Base-by-base conservation (phyloP, 257 asterid species). In the Nicotiana sylvestris region DNA sequence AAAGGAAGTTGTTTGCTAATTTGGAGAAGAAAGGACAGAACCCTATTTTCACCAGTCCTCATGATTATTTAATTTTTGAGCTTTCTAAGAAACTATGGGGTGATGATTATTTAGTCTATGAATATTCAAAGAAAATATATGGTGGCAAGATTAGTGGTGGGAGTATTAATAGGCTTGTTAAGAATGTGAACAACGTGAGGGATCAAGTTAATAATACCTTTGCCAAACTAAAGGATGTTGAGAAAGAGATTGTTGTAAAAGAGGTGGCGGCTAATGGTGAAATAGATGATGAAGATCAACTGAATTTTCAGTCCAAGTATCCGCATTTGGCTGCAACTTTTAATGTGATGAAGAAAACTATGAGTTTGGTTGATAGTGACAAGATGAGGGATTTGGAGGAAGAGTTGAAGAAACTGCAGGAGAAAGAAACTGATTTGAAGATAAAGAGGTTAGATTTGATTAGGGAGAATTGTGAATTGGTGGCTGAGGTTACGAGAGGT, bases 51-150 rank as follows among this genome's bases (percentile, higher is more conserved):
- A 66, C 89, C 4, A 91, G 85, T 84, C 87, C 93, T 6, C 91
- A 87, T 18, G 97, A 91, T 5, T n/a, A 2, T 4, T 9, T 49
- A 77, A 6, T 32, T 0, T 91, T 85, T 55, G 87, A 86, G 8
- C 89, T 91, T 43, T 90, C 95, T 0, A 87, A 86, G 85, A 86
- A 68, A 51, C 78, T 89, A 6, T 90, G 95, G 95, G 94, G 89
- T 33, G 81, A 51, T 29, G 65, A 3, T 60, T 81, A 3, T 82
- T 82, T 8, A 3, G 83, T 10, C 25, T 29, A 21, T 80, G 82
- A 61, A 56, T 9, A 6, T 64, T 18, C 7, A 15, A 81, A 81
- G 18, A 57, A 67, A 58, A 56, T 79, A 81, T 27, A 57, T 13
- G 17, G 49, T 58, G 51, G 4, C 35, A 33, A 43, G 16, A 33